A percentile compares a stretch with the other conserved stretches of the same genome.
Conservation (phyloP, 2,329 filamentous ascomycete genomes). For the Pseudogymnoascus destructans region DNA sequence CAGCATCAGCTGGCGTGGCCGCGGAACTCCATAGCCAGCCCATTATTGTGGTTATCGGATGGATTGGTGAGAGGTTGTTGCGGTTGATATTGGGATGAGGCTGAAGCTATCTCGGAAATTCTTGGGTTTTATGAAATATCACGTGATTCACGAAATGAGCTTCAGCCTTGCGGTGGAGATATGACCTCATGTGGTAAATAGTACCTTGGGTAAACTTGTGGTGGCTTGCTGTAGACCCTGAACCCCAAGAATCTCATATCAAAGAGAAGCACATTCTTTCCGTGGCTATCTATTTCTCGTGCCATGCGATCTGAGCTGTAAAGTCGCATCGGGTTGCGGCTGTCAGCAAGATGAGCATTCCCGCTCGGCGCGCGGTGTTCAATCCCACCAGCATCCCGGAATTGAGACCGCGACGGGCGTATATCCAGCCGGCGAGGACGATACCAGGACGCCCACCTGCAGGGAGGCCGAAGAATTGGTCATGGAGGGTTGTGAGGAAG, state of each 20-base stretch:
- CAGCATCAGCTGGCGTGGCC: constrained; percentile 16
- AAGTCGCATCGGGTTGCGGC: neutral
- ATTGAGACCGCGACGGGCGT: constrained; percentile 20
- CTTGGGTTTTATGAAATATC: neutral
- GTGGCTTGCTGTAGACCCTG: neutral
- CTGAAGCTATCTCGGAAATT: constrained; percentile 10
- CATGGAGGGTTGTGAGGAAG: constrained; percentile 25
- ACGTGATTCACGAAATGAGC: neutral
- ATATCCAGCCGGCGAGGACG: constrained; percentile 16
- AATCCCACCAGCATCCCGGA: constrained; percentile 27
- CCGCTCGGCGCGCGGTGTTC: constrained; percentile 22
- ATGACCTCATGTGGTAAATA: neutral
- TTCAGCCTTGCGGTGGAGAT: neutral
- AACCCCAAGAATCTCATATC: neutral
- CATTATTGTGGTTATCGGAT: constrained; percentile 31
- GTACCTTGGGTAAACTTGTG: neutral
- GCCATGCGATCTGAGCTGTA: constrained; percentile 5
- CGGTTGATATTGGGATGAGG: constrained; percentile 10
- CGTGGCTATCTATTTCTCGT: neutral
- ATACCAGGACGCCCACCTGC: constrained; percentile 16
- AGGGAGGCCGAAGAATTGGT: constrained; percentile 15
- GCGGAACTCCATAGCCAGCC: constrained; percentile 44
- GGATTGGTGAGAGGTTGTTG: neutral
- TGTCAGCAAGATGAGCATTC: constrained; percentile 13
- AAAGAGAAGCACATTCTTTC: neutral